phyloP scores from a whole-genome alignment of 108 stramenopile genomes.

The Cylindrotheca fusiformis region DNA sequence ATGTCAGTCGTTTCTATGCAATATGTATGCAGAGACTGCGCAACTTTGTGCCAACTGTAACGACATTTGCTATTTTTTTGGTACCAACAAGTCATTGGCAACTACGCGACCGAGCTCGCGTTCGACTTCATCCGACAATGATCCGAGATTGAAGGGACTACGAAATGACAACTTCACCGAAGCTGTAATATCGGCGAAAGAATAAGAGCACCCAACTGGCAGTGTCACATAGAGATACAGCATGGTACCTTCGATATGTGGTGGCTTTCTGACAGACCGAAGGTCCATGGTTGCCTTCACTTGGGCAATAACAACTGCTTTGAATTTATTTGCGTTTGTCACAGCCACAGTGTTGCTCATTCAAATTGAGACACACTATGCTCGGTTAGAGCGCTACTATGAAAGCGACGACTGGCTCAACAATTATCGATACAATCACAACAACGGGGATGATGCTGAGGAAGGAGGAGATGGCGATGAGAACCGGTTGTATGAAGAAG shows the following conservation, averaged over 20 bases:
- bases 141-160: no score
- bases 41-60: no score
- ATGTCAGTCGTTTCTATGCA: no score
- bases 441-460: constrained; percentile 31
- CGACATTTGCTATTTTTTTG: no score
- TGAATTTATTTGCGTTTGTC: constrained; percentile 66
- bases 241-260: constrained; percentile 77
- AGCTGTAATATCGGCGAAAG: no score
- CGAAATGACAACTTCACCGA: no score
- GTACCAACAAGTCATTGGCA: no score
- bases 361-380: constrained; percentile 68
- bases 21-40: no score
- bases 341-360: constrained; percentile 47
- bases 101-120: no score
- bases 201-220: no score
- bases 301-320: constrained; percentile 70
- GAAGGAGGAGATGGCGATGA: constrained; percentile 35
- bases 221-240: no score
- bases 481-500: constrained; percentile 33
- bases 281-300: constrained; percentile 75
- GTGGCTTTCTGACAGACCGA: constrained; percentile 58
- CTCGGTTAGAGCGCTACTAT: constrained; percentile 49
- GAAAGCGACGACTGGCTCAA: constrained; percentile 41
- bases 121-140: no score
- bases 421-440: constrained; percentile 34